Base-by-base conservation (phyloP, 352 stramenopile species). In the Globisporangium yorkense region DNA sequence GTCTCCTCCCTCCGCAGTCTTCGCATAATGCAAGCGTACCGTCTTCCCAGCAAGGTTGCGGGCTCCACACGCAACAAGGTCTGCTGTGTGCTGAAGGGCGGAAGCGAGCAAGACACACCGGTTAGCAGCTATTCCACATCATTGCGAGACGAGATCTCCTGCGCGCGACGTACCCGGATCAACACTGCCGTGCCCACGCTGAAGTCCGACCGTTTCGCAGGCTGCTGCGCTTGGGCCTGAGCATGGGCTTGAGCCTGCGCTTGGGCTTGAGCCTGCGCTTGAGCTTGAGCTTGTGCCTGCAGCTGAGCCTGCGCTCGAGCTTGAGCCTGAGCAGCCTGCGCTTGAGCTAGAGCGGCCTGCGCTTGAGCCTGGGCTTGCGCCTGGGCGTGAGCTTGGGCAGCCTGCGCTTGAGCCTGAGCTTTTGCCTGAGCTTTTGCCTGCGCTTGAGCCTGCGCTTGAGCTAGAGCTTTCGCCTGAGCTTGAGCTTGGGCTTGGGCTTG, bases 1-100 rank as follows among this genome's bases (percentile, higher is more conserved):
- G 24, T 21, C 46, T 12, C 15, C 5, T 24, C 0, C 2, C 27
- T 39, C 46, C 15, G 8, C 16, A 47, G 20, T 7, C 16, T 9
- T 18, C 8, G 16, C 44, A 15, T 16, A 10, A 15, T 47, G 44
- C 31, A 40, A 13, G 45, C 45, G 35, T 62, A 80, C 72, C 68
- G 70, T 84, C 48, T 91, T 91, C 18, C 80, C 77, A 1, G 81
- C 80, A 39, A 92, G 64, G 59, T 89, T 88, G 3, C 77, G 74
- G n/a, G 77, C 80, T 49, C 82, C 82, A 59, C 80, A 92, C 0
- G 82, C 79, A 21, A 92, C 70, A 15, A 92, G 65, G 56, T 92
- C 82, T 0, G 77, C 70, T 18, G 82, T 89, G 67, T 80, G 80
- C 82, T 92, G 50, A 3, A 18, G 37, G 31, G 13, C 16, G 10